phyloP scores from a whole-genome alignment of 2,329 filamentous ascomycete species.

The Elsinoe perseae region DNA sequence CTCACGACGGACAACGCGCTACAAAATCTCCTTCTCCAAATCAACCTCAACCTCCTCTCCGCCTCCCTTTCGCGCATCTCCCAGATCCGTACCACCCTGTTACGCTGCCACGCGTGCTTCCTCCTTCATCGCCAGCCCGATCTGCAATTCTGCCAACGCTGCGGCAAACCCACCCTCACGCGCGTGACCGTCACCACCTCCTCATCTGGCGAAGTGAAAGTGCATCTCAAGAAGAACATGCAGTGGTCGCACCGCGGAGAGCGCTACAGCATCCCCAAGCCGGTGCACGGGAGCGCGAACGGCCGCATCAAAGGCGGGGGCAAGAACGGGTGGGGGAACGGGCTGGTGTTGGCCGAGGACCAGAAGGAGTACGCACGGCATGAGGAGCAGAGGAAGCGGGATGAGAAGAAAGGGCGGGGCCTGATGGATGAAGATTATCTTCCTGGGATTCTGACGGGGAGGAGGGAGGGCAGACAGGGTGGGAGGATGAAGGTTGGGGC shows the following conservation, averaged over 20 bases:
- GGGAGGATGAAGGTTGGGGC: constrained; percentile 74
- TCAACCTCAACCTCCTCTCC: constrained; percentile 86
- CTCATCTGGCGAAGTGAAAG: constrained; percentile 66
- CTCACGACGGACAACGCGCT: constrained; percentile 95
- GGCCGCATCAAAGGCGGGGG: constrained; percentile 68
- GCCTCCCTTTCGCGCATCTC: constrained; percentile 71
- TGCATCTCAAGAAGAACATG: constrained; percentile 90
- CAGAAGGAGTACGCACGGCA: constrained; percentile 82
- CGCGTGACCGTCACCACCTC: constrained; percentile 81
- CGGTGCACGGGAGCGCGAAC: constrained; percentile 69
- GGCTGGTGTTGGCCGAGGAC: constrained; percentile 82
- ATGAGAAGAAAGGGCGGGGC: constrained; percentile 47
- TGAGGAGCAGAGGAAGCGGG: constrained; percentile 54
- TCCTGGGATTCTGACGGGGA: constrained; percentile 74
- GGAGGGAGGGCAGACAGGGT: constrained; percentile 52
- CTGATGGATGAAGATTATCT: constrained; percentile 88
- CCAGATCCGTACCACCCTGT: constrained; percentile 77
- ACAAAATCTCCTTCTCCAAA: constrained; percentile 92
- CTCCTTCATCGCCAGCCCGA: constrained; percentile 70
- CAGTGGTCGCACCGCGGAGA: constrained; percentile 94
- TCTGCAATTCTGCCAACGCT: constrained; percentile 87
- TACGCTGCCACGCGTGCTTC: constrained; percentile 94
- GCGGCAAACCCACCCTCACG: constrained; percentile 78
- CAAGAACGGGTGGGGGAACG: constrained; percentile 77
- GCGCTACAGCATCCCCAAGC: constrained; percentile 87